Evolutionary conservation across 1,139 yeast species (phyloP).

Genomic region (Suhomyces chickasaworum): DNA sequence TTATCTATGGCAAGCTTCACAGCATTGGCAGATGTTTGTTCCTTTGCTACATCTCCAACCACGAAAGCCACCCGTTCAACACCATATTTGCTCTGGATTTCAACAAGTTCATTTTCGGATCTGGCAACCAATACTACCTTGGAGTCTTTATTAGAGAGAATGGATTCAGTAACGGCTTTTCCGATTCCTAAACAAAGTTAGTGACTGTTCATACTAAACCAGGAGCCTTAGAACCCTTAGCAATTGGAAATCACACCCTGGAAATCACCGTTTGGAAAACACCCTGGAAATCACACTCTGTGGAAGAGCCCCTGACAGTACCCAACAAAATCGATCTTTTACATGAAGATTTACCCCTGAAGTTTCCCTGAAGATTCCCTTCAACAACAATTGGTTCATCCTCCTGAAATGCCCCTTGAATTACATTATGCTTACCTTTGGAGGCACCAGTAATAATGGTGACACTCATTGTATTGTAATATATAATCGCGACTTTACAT

Average conservation of each 20-base stretch:
- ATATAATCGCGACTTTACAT: constrained; percentile 10
- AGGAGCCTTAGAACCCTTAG: background rate
- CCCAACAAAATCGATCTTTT: no score
- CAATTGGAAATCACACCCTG: background rate
- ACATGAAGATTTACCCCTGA: no score
- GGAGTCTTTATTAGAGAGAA: constrained; percentile 44
- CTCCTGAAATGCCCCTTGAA: no score
- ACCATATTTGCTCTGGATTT: constrained; percentile 48
- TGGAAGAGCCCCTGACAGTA: background rate
- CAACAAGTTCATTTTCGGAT: constrained; percentile 48
- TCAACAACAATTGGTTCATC: no score
- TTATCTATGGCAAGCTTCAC: constrained; percentile 49
- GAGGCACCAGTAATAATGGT: constrained; percentile 73
- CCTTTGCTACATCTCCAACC: constrained; percentile 68
- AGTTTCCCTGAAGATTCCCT: no score
- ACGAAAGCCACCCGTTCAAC: constrained; percentile 53
- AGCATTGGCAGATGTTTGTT: constrained; percentile 37
- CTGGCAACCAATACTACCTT: constrained; percentile 71
- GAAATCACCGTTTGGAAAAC: no score
- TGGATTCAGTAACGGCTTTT: constrained; percentile 58
- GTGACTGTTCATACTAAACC: background rate
- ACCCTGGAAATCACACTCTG: background rate
- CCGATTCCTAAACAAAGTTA: constrained; percentile 65
- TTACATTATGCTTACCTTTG: constrained; percentile 36
- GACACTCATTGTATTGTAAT: constrained; percentile 24